Base-by-base conservation (phyloP, 2,329 filamentous ascomycete species). In the Exophiala calicioides region DNA sequence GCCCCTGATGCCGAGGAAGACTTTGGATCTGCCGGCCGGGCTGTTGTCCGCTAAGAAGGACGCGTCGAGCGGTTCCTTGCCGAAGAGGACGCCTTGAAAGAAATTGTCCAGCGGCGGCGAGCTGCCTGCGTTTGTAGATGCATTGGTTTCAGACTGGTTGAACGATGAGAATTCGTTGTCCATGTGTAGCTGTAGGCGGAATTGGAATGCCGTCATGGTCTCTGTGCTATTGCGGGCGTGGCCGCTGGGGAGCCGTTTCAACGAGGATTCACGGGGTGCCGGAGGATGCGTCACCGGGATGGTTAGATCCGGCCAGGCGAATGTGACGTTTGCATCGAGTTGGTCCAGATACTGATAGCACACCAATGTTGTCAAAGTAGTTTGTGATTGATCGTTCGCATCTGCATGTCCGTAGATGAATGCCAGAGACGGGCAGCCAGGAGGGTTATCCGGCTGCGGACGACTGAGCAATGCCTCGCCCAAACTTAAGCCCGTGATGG, bases 61-160 rank as follows among this genome's bases (percentile, higher is more conserved):
- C n/a, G 38, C 16, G 5, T 34, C 19, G 8, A 55, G 8, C 3
- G 44, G 38, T 4, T 19, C 12, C 18, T 41, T 31, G 3, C 56
- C 56, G 24, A 56, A 56, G 3, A 58, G 5, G 2, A 56, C 53
- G 9, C 38, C 56, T 34, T 55, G 53, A 26, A 56, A 58, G 31
- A 58, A 58, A 2, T 15, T 18, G 29, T 58, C 56, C 19, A 56
- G 13, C 2, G 49, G 35, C 5, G 39, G 5, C n/a, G 29, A 6
- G 16, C 13, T 21, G 9, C 38, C 15, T 7, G 33, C 9, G 20
- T 19, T 39, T 5, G 19, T 18, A 6, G 40, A 23, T 2, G 33
- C 19, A 18, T 37, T 24, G 27, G 35, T 37, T 9, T 34, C n/a
- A 1, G 48, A 48, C 16, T 55, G 52, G 33, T 57, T 57, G 50